phyloP scores from a whole-genome alignment of 768 basidiomycete species.

The Lactarius quietus region DNA sequence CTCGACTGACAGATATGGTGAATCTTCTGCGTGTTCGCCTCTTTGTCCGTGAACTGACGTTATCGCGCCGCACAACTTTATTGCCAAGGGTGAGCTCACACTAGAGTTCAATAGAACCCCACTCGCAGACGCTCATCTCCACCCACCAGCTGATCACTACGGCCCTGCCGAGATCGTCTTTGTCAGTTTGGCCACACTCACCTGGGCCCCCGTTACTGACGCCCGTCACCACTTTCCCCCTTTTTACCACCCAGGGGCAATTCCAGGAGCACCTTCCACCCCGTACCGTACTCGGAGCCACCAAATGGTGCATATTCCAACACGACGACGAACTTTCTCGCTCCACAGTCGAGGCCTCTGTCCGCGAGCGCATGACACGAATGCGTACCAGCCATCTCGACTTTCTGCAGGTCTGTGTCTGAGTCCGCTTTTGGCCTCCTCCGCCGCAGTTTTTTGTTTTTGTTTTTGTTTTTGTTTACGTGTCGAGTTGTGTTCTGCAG shows the following conservation, averaged over 20 bases:
- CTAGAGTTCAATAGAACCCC: background rate
- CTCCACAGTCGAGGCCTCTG: slow-evolving; percentile 53
- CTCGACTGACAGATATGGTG: slow-evolving; percentile 51
- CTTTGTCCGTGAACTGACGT: slow-evolving; percentile 8
- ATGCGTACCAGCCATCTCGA: slow-evolving; percentile 61
- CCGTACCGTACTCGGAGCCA: slow-evolving; percentile 59
- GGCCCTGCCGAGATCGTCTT: slow-evolving; percentile 80
- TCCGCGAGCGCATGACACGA: slow-evolving; percentile 66
- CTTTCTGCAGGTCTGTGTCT: slow-evolving; percentile 66
- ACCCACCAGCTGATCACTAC: slow-evolving; percentile 72
- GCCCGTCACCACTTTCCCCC: background rate
- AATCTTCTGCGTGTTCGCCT: slow-evolving; percentile 23
- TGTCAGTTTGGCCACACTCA: slow-evolving; percentile 38
- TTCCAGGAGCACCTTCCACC: slow-evolving; percentile 49
- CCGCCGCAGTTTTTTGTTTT: too few relatives aligned
- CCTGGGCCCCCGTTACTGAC: background rate
- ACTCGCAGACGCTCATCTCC: slow-evolving; percentile 3
- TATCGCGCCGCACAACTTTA: background rate
- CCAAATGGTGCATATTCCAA: slow-evolving; percentile 85
- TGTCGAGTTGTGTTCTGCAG: slow-evolving; percentile 38
- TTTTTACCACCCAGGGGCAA: slow-evolving; percentile 57
- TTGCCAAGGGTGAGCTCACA: slow-evolving; percentile 10
- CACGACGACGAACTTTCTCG: slow-evolving; percentile 45
- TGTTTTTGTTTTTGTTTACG: background rate
- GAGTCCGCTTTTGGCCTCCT: too few relatives aligned